Conservation (phyloP, 345 rosid species). For the Erodium maritimum region DNA sequence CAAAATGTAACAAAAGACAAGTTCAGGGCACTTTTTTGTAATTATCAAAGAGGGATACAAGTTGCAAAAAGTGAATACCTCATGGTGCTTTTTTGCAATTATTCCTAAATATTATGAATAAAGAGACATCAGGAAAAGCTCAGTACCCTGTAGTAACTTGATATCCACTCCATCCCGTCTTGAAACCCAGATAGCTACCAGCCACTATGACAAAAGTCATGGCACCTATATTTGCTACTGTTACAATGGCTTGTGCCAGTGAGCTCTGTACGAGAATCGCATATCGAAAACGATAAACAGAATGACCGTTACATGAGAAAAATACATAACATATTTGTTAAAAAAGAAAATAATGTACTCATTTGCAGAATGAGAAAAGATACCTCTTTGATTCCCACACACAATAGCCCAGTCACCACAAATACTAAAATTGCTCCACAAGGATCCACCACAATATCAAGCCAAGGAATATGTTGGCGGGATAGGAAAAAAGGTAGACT, state of each 20-base stretch:
- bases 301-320: no score
- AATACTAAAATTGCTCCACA: conserved; percentile 75
- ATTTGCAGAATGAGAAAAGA: background rate
- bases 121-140: conserved; percentile 1
- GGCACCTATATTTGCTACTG: conserved; percentile 65
- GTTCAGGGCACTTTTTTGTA: no score
- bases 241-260: conserved; percentile 69
- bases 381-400: conserved; percentile 97
- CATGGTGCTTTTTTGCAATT: no score
- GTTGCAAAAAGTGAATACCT: no score
- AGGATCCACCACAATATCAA: conserved; percentile 80
- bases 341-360: no score
- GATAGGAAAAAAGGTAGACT: conserved; percentile 65
- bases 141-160: conserved; percentile 81
- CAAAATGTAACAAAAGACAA: no score
- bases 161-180: conserved; percentile 89
- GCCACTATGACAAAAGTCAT: conserved; percentile 76
- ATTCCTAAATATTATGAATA: no score
- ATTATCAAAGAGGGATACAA: no score
- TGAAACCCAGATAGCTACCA: conserved; percentile 79
- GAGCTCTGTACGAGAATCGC: conserved; percentile 52
- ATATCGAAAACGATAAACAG: no score
- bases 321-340: no score
- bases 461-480: conserved; percentile 74
- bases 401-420: conserved; percentile 77